Evolutionary conservation across 352 stramenopile genomes (phyloP).

Genomic region (Pythium phragmitis): DNA sequence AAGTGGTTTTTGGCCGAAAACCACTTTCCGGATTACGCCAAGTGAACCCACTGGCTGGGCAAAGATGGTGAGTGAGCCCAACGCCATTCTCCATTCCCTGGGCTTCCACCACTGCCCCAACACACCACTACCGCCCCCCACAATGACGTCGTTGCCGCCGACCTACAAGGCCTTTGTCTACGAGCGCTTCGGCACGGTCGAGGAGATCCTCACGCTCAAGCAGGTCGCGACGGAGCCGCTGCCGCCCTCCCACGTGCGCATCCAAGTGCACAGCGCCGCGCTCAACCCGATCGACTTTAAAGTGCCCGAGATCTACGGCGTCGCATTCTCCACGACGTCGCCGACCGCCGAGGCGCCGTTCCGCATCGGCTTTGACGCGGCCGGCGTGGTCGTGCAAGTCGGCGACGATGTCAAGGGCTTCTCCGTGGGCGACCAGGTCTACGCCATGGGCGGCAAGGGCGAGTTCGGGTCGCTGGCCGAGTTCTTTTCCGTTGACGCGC

Average conservation of each 20-base stretch:
- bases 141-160: slow-evolving; percentile 1
- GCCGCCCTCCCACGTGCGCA: slow-evolving; percentile 4
- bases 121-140: background rate
- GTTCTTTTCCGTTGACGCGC: slow-evolving; percentile 35
- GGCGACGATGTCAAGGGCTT: slow-evolving; percentile 1
- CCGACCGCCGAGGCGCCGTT: slow-evolving; percentile 12
- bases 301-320: slow-evolving; percentile 2
- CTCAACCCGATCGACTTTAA: slow-evolving; percentile 18
- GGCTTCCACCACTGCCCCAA: background rate
- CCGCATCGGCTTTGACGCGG: slow-evolving; percentile 14
- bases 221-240: background rate
- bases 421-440: slow-evolving; percentile 17
- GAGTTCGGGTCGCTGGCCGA: slow-evolving; percentile 34
- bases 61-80: too few species aligned
- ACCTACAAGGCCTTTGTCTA: slow-evolving; percentile 20
- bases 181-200: slow-evolving; percentile 8
- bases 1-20: too few species aligned
- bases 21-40: too few species aligned
- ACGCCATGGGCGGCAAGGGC: slow-evolving; percentile 21
- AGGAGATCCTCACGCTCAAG: slow-evolving; percentile 4
- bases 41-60: too few species aligned
- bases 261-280: slow-evolving; percentile 16
- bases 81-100: too few species aligned
- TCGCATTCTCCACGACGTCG: background rate
- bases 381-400: slow-evolving; percentile 13